Percentiles rank a stretch among this genome's conserved stretches.
Conservation (phyloP, 345 rosid species). For the Hirschfeldia incana region DNA sequence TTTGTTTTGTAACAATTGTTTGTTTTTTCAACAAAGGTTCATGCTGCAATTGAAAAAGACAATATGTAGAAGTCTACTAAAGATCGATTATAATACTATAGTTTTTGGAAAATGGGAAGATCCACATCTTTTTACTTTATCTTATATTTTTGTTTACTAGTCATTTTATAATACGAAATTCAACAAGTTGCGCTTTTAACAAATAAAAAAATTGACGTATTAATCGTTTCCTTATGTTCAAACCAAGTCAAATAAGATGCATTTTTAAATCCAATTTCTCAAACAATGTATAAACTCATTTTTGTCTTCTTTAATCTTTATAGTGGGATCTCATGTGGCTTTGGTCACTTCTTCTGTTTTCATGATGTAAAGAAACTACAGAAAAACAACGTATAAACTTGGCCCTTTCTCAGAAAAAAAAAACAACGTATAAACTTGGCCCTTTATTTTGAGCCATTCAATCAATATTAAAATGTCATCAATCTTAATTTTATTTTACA, state of each 20-base stretch:
- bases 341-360: not conserved
- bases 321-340: not conserved
- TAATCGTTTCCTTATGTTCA: not conserved
- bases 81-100: not conserved
- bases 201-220: not conserved
- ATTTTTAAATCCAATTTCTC: not conserved
- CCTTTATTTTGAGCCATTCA: too few species aligned
- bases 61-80: constrained; percentile 1
- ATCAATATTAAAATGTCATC: too few species aligned
- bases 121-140: not conserved
- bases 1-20: not conserved
- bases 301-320: too few species aligned
- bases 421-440: not conserved
- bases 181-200: not conserved
- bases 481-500: not conserved
- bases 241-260: not conserved
- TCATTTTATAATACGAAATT: not conserved
- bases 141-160: not conserved
- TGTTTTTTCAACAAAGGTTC: constrained; percentile 8
- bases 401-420: not conserved
- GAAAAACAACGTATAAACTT: not conserved
- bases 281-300: not conserved
- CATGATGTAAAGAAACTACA: not conserved
- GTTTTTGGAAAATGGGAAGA: not conserved
- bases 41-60: constrained; percentile 1